Conservation (phyloP, 345 rosid genomes). For the Hypericum perforatum region DNA sequence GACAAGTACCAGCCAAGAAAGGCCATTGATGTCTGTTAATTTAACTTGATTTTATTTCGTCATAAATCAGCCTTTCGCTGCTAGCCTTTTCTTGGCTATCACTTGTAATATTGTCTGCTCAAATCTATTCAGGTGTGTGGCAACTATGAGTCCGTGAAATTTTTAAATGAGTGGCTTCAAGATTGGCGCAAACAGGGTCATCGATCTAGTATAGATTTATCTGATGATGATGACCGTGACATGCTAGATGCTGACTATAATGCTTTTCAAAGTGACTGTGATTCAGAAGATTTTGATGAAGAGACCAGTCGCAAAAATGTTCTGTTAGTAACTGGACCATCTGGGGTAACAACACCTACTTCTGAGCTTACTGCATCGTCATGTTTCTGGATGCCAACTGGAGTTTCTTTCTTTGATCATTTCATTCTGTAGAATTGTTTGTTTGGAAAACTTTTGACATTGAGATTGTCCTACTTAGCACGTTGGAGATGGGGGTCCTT, state of each 20-base stretch:
- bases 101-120: not conserved
- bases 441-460: too few relatives aligned
- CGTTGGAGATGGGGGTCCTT: too few relatives aligned
- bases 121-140: constrained; percentile 67
- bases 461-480: too few relatives aligned
- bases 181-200: constrained; percentile 50
- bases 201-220: constrained; percentile 29
- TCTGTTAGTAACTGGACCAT: constrained; percentile 72
- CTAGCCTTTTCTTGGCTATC: not conserved
- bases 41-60: constrained; percentile 13
- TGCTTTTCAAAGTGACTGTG: constrained; percentile 40
- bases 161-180: constrained; percentile 68
- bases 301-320: constrained; percentile 54
- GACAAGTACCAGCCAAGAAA: constrained; percentile 72
- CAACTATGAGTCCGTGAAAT: constrained; percentile 60
- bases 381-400: constrained; percentile 9
- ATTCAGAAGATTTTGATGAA: constrained; percentile 43
- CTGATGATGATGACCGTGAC: constrained; percentile 21
- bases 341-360: constrained; percentile 35
- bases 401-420: not conserved
- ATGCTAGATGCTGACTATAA: constrained; percentile 34
- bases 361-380: constrained; percentile 9
- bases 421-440: too few relatives aligned
- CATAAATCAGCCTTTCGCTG: not conserved
- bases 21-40: constrained; percentile 54